Base-by-base conservation (phyloP, 768 basidiomycete genomes). In the Lactifluus echinatus region DNA sequence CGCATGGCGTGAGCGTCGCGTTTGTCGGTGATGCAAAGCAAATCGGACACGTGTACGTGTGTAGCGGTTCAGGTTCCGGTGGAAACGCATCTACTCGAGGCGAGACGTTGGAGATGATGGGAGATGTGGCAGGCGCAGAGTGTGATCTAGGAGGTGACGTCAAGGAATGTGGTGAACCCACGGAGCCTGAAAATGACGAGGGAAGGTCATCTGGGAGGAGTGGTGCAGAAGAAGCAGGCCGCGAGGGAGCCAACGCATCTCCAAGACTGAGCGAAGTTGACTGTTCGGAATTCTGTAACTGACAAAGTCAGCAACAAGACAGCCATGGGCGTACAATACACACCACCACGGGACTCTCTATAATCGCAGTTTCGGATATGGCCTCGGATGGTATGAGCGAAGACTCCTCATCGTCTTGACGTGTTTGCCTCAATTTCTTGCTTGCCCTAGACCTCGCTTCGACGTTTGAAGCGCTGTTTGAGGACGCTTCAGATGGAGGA, bases 1-100 rank as follows among this genome's bases (percentile, higher is more conserved):
- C 63, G n/a, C 62, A 63, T 14, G 62, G 62, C 23, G 62, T 63
- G 46, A 63, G 56, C 19, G 62, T 63, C 28, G 62, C 60, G 11
- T 62, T 62, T 8, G 50, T 51, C 6, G 62, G 62, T 23, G 62
- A 57, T 17, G 56, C 50, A 29, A 63, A 58, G 36, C 62, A 63
- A 36, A 63, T 62, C 17, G 62, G 60, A 37, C 62, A 63, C 26
- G 56, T 19, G 39, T 57, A 63, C 1, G 62, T 49, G 50, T 62
- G 60, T 6, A 63, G 56, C 2, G 56, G 60, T 47, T 61, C 62
- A 5, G 56, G 60, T 2, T 53, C 43, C 28, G 44, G 42, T 4
- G 36, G 54, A 6, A 44, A 37, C n/a, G 29, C 45, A 36, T 11
- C 39, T 1, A 28, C 40, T 31, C 8, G 31, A 24, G 28, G 15